These are phyloP conservation scores for Phytophthora pseudosyringae DNA, from an alignment of 352 stramenopile genomes.

Conservation along the genomic window DNA sequence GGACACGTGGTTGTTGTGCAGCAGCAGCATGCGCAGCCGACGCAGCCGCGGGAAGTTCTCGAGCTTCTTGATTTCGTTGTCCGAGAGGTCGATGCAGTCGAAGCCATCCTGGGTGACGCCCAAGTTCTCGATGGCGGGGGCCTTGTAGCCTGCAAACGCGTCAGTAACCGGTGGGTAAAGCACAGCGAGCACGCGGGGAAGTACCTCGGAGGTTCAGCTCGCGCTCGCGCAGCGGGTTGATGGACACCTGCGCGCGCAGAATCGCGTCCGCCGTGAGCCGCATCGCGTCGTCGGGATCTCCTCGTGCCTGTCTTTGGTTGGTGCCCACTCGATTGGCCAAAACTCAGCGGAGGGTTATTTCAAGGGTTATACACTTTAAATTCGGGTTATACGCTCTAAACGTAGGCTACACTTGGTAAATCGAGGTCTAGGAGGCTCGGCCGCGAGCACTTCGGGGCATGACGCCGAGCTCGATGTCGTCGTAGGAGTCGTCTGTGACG, in stretches of 20 bases:
- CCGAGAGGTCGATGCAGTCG: conserved; percentile 94
- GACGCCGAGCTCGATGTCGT: conserved; percentile 65
- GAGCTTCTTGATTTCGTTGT: conserved; percentile 96
- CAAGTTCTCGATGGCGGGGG: conserved; percentile 93
- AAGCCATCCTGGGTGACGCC: conserved; percentile 94
- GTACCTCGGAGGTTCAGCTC: conserved; percentile 93
- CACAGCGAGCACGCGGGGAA: neutral
- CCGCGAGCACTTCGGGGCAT: conserved; percentile 53
- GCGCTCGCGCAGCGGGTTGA: conserved; percentile 93
- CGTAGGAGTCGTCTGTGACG: conserved; percentile 61
- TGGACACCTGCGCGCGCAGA: conserved; percentile 85
- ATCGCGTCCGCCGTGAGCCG: conserved; percentile 90
- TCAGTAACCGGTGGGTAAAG: conserved; percentile 41
- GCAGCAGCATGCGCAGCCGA: conserved; percentile 90
- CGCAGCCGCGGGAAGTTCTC: conserved; percentile 93
- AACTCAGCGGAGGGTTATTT: conserved; percentile 6
- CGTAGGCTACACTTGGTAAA: conserved; percentile 8
- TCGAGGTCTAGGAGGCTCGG: conserved; percentile 25
- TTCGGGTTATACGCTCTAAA: conserved; percentile 24
- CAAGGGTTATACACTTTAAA: conserved; percentile 13
- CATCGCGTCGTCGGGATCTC: conserved; percentile 54
- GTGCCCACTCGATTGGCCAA: conserved; percentile 31
- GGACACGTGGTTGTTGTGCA: conserved; percentile 94
- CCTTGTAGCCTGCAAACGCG: conserved; percentile 81
- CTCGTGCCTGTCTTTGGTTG: conserved; percentile 18